A percentile compares a stretch with the other conserved stretches of the same genome.
Evolutionary conservation across 495 filamentous ascomycete genomes (phyloP).

Genomic region (Xylaria intraflava): DNA sequence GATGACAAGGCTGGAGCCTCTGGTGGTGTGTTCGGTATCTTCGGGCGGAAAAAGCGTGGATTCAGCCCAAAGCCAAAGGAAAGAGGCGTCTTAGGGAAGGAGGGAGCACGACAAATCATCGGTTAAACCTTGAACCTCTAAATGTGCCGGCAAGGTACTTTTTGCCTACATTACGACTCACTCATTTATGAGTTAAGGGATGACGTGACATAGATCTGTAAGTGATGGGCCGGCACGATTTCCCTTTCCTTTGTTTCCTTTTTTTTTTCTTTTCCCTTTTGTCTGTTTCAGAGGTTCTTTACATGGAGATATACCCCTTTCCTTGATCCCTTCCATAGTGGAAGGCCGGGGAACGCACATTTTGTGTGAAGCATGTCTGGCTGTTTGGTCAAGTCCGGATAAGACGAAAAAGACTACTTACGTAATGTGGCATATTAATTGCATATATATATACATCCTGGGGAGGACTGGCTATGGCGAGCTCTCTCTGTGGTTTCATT

Average conservation of each 20-base stretch:
- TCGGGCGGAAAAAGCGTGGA: constrained; percentile 80
- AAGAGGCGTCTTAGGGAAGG: constrained; percentile 87
- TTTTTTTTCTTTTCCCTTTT: neutral
- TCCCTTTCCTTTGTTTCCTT: neutral
- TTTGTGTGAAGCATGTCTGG: constrained; percentile 4
- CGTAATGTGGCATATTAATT: constrained; percentile 5
- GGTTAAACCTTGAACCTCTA: constrained; percentile 22
- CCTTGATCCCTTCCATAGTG: constrained; percentile 2
- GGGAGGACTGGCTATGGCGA: neutral
- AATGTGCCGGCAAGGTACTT: neutral
- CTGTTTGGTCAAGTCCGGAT: neutral
- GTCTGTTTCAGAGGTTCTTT: constrained; percentile 1
- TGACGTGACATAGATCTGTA: constrained; percentile 10
- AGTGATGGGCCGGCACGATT: constrained; percentile 5
- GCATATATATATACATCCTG: constrained; percentile 1
- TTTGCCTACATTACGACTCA: constrained; percentile 7
- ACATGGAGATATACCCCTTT: constrained; percentile 14
- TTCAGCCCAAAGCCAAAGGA: constrained; percentile 93
- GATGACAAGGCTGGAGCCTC: constrained; percentile 35
- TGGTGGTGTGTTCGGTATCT: constrained; percentile 82
- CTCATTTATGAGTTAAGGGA: constrained; percentile 13
- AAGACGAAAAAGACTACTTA: constrained; percentile 2
- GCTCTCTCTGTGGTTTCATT: neutral
- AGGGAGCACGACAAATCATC: constrained; percentile 77
- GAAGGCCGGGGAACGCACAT: constrained; percentile 7